These are phyloP conservation scores for Pythium rhizo-oryzae DNA, from an alignment of 352 stramenopile species.

Conservation along the genomic window DNA sequence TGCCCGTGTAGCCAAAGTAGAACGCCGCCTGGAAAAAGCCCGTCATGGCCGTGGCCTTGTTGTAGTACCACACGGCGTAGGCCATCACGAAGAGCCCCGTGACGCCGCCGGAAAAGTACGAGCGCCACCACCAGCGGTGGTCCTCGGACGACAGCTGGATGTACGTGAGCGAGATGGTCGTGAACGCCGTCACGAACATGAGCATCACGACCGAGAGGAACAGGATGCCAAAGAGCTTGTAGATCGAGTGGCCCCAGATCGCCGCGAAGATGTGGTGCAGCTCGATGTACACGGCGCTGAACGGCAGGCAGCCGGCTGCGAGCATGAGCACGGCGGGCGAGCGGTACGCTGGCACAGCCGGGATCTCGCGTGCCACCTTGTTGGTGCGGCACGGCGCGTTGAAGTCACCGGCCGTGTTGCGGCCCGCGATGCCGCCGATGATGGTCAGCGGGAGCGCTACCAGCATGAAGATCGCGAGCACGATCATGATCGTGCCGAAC, in stretches of 20 bases:
- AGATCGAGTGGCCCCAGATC: conserved; percentile 98
- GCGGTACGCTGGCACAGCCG: conserved; percentile 89
- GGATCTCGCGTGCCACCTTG: conserved; percentile 96
- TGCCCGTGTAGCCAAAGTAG: conserved; percentile 98
- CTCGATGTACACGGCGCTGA: conserved; percentile 98
- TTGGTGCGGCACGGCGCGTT: conserved; percentile 95
- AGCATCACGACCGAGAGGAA: conserved; percentile 96
- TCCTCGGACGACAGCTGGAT: conserved; percentile 97
- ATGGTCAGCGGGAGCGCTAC: conserved; percentile 94
- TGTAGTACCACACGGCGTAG: conserved; percentile 98
- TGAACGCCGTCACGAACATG: conserved; percentile 96
- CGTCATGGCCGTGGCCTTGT: conserved; percentile 93
- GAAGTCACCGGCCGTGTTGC: conserved; percentile 92
- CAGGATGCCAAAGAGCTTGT: conserved; percentile 98
- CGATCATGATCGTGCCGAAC: conserved; percentile 96
- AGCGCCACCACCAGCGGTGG: conserved; percentile 97
- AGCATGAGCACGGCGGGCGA: conserved; percentile 86
- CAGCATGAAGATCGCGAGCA: conserved; percentile 92
- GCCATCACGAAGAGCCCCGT: conserved; percentile 95
- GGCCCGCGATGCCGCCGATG: conserved; percentile 93
- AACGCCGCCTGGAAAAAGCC: conserved; percentile 96
- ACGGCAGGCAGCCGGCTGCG: conserved; percentile 95
- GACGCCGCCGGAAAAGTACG: conserved; percentile 94
- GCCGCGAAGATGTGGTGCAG: conserved; percentile 98
- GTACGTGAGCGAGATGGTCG: conserved; percentile 97